Conservation (phyloP, 2,329 filamentous ascomycete genomes). For the Chaetomium sp. region DNA sequence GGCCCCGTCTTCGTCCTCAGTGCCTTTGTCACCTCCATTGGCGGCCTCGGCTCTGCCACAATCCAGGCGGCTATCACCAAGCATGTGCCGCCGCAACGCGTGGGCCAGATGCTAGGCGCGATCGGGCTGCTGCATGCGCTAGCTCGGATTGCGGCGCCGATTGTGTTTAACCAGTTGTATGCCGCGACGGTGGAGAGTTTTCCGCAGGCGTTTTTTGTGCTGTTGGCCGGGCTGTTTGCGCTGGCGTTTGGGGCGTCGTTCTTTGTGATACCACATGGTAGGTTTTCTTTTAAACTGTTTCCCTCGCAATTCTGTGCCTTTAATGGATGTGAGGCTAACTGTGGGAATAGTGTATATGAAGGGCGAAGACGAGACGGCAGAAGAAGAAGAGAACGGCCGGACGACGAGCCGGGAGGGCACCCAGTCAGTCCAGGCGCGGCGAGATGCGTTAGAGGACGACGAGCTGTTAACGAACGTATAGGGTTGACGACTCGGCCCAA, state of each 20-base stretch:
- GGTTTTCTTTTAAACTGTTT: constrained; percentile 31
- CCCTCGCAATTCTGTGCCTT: neutral
- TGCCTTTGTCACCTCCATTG: constrained; percentile 67
- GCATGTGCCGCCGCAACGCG: constrained; percentile 74
- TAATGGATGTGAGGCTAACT: constrained; percentile 6
- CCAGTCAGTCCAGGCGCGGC: constrained; percentile 2
- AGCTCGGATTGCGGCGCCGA: constrained; percentile 69
- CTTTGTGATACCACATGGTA: constrained; percentile 68
- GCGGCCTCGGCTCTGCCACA: constrained; percentile 79
- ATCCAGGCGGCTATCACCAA: constrained; percentile 82
- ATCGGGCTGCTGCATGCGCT: constrained; percentile 80
- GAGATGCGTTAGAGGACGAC: constrained; percentile 20
- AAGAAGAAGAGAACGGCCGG: too few relatives aligned
- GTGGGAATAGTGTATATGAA: constrained; percentile 19
- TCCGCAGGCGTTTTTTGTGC: constrained; percentile 77
- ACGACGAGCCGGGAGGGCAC: neutral
- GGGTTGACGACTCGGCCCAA: too few relatives aligned
- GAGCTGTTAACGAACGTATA: constrained; percentile 18
- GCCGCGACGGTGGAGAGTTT: constrained; percentile 70
- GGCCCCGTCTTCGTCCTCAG: constrained; percentile 61
- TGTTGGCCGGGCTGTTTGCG: constrained; percentile 60
- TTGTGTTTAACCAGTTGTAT: constrained; percentile 82
- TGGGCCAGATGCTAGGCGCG: constrained; percentile 84
- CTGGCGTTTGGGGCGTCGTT: constrained; percentile 60
- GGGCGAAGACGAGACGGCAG: constrained; percentile 14